Conservation (phyloP, 164 flowering plant species). For the Chloranthus sessilifolius region DNA sequence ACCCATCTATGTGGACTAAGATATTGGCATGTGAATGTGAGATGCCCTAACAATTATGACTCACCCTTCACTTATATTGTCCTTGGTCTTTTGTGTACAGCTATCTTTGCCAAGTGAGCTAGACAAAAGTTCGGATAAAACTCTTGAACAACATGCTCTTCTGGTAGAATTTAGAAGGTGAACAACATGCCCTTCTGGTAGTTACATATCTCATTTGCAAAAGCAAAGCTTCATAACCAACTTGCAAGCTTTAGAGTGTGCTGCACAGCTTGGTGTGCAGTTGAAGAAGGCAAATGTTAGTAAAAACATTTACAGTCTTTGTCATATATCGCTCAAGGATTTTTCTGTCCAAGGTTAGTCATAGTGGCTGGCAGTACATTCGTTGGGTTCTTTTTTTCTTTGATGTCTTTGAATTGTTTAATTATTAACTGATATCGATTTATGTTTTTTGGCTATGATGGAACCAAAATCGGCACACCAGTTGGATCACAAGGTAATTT, state of each 20-base stretch:
- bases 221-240: conserved; percentile 89
- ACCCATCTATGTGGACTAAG: no score
- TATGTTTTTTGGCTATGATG: conserved; percentile 12
- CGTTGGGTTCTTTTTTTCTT: background rate
- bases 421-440: conserved; percentile 12
- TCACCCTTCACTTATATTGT: no score
- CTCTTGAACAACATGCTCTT: no score
- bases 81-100: no score
- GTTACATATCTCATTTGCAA: conserved; percentile 82
- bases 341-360: conserved; percentile 88
- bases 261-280: conserved; percentile 65
- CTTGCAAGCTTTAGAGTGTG: conserved; percentile 94
- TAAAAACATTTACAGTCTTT: conserved; percentile 54
- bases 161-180: no score
- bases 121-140: no score
- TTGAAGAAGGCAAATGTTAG: conserved; percentile 66
- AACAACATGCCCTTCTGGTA: no score
- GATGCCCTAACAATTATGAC: no score
- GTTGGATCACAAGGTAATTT: conserved; percentile 45
- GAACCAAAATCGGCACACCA: conserved; percentile 15
- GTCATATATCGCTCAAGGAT: conserved; percentile 85
- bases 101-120: no score
- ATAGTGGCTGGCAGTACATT: no score
- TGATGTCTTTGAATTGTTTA: background rate
- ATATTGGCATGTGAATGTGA: no score